phyloP scores from a whole-genome alignment of 2,329 filamentous ascomycete species.

The Phialophora macrospora region DNA sequence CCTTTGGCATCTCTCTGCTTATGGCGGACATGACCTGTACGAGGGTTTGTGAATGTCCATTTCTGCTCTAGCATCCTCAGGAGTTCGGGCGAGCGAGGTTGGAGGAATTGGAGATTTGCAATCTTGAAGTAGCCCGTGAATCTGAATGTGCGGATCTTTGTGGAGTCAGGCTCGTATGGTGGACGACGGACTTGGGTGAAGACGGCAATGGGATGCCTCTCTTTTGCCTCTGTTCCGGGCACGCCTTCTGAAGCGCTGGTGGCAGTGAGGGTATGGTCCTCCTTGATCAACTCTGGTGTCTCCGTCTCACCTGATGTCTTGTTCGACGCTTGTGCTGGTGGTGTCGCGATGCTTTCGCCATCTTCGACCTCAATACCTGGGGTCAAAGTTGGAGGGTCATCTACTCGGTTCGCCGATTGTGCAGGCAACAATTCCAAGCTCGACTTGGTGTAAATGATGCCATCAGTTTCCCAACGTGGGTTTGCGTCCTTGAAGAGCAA shows the following conservation, averaged over 20 bases:
- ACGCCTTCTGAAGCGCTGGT: not conserved
- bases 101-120: conserved; percentile 21
- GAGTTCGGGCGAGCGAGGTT: conserved; percentile 29
- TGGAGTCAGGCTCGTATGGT: not conserved
- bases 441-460: conserved; percentile 31
- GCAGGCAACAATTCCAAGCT: conserved; percentile 27
- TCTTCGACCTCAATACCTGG: not conserved
- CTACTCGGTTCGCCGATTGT: not conserved
- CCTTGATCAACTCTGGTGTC: not conserved
- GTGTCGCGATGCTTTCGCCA: not conserved
- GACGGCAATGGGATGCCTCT: conserved; percentile 19
- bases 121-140: conserved; percentile 32
- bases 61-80: conserved; percentile 36
- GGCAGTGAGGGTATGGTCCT: not conserved
- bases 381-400: not conserved
- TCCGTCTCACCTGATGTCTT: not conserved
- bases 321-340: not conserved
- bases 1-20: conserved; percentile 16
- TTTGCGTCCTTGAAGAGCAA: conserved; percentile 32
- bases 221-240: not conserved
- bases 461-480: conserved; percentile 28
- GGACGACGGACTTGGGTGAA: conserved; percentile 21
- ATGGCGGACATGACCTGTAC: conserved; percentile 15
- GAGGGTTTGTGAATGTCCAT: conserved; percentile 18
- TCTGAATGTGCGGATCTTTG: conserved; percentile 10